A percentile compares a stretch with the other conserved stretches of the same genome.
These are phyloP conservation scores for Suillus variegatus DNA, from an alignment of 768 basidiomycete genomes.

Conservation along the genomic window DNA sequence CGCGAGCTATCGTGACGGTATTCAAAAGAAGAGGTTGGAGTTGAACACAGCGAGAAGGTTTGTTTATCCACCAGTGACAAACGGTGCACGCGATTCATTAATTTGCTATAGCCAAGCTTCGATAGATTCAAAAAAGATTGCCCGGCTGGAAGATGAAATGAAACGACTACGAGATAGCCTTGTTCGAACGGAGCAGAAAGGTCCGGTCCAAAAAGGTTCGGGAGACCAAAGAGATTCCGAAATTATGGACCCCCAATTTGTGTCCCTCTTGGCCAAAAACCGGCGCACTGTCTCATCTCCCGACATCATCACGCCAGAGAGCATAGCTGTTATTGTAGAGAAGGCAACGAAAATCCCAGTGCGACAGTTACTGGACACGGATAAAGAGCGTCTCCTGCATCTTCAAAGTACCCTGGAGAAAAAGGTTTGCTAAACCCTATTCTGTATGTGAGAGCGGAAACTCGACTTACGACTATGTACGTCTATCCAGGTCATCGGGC, in stretches of 20 bases:
- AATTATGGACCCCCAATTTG: neutral
- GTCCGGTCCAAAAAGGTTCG: constrained; percentile 1
- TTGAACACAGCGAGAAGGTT: constrained; percentile 4
- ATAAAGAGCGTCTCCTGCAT: constrained; percentile 7
- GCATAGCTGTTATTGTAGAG: constrained; percentile 6
- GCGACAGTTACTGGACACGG: constrained; percentile 5
- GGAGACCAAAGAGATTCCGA: neutral
- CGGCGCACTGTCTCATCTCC: constrained; percentile 7
- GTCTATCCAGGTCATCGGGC: constrained; percentile 21
- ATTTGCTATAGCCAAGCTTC: neutral
- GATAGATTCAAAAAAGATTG: constrained; percentile 2
- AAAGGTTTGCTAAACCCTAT: constrained; percentile 1
- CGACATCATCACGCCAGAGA: constrained; percentile 8
- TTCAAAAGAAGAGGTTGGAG: constrained; percentile 8
- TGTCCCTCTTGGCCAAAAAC: constrained; percentile 6
- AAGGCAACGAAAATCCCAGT: constrained; percentile 9
- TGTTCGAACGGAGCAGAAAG: constrained; percentile 3
- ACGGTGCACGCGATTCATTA: neutral
- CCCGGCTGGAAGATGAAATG: constrained; percentile 2
- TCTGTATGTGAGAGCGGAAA: neutral
- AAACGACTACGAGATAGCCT: constrained; percentile 5
- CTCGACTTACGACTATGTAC: neutral
- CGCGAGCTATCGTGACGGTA: neutral
- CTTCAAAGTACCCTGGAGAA: constrained; percentile 3
- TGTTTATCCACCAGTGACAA: neutral